Evolutionary conservation across 2,329 filamentous ascomycete genomes (phyloP).

Genomic region (Fusarium cyanostomum): DNA sequence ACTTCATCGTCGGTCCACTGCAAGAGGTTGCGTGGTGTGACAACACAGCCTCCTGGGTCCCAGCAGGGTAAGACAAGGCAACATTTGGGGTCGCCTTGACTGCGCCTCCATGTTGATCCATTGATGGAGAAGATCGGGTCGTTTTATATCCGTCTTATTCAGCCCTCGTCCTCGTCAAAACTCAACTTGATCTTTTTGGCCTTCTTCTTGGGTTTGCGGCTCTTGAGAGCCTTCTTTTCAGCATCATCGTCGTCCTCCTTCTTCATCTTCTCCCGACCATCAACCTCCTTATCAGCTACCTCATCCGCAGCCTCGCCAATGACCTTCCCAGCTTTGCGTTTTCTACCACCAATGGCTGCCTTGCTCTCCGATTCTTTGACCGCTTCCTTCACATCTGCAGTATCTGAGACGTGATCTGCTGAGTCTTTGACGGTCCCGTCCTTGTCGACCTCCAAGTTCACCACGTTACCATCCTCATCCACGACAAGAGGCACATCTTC

Average conservation of each 20-base stretch:
- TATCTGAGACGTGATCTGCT: slow-evolving; percentile 34
- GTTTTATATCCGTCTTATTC: slow-evolving; percentile 38
- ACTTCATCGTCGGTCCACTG: background rate
- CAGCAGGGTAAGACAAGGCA: background rate
- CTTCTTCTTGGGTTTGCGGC: slow-evolving; percentile 60
- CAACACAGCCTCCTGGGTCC: background rate
- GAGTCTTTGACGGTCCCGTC: slow-evolving; percentile 55
- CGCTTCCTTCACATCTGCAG: slow-evolving; percentile 46
- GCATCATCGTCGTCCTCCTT: slow-evolving; percentile 26
- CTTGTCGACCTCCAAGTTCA: slow-evolving; percentile 57
- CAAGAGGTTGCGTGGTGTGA: background rate
- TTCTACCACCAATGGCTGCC: slow-evolving; percentile 53
- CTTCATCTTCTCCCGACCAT: slow-evolving; percentile 22
- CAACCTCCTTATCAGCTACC: slow-evolving; percentile 16
- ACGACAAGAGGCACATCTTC: slow-evolving; percentile 82
- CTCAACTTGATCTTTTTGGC: slow-evolving; percentile 74
- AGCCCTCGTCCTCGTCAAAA: slow-evolving; percentile 69
- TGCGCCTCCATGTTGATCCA: background rate
- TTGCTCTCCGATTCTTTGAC: slow-evolving; percentile 44
- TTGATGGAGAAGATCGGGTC: background rate
- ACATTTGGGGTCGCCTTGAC: background rate
- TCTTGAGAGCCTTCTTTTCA: slow-evolving; percentile 43
- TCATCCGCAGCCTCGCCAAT: slow-evolving; percentile 48
- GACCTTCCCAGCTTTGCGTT: slow-evolving; percentile 61
- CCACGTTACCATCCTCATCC: slow-evolving; percentile 75